Evolutionary conservation across 2,329 filamentous ascomycete species (phyloP), one percentile per base, ranked within the genome.

Genomic region (Venturia asperata): DNA sequence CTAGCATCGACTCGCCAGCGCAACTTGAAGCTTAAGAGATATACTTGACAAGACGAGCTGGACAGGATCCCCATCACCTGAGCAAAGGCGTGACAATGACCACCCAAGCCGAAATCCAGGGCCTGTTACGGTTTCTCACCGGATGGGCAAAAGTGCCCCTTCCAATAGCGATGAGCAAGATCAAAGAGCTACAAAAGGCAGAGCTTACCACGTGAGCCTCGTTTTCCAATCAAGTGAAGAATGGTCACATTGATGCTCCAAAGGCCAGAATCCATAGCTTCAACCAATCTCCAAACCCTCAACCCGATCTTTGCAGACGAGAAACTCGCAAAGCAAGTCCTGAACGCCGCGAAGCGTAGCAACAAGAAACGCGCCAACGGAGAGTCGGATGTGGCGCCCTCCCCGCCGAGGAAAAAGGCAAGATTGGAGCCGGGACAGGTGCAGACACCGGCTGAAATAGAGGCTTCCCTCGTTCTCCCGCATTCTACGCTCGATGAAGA

Each of bases 381-480:
- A 71, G 68, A 67, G 52, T 66, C 70, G 43, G 68, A 67, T 55
- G 65, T 70, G 42, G 55, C 70, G 3, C 19, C 69, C 19, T 73
- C 78, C 3, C 72, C 75, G 30, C 69, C 71, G 42, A 80, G 80
- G 70, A 77, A 74, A 67, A 76, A 72, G 66, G 52, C 68, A 47
- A 76, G 69, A 68, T 69, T 69, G 30, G 67, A 70, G 0, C 73
- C 72, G 24, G 73, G 73, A 39, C 69, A 73, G 21, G 9, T 65
- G n/a, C 64, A 34, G 19, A 19, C 55, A 45, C 82, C 86, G 0
- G 80, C 82, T 17, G 83, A 87, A 62, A 76, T 88, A 0, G 89
- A 92, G 72, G 78, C 77, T 7, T 85, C 86, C 0, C 78, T 91
- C 6, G 78, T 77, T 9, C 76, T 92, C 1, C 86, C 88, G 0